A percentile compares a stretch with the other conserved stretches of the same genome.
Evolutionary conservation across 345 rosid species (phyloP).

Genomic region (Murraya koenigii): DNA sequence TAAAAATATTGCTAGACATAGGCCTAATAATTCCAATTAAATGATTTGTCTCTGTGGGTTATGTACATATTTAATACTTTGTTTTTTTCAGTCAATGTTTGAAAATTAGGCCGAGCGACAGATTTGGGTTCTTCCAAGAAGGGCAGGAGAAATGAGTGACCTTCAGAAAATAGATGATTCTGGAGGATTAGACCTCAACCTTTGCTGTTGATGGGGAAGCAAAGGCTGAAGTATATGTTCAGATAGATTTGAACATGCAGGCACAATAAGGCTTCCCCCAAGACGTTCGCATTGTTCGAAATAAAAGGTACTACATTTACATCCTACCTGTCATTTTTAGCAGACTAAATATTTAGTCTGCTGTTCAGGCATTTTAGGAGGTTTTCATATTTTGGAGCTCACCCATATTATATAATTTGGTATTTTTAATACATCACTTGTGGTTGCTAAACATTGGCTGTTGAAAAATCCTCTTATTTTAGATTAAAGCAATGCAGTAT

Average conservation of each 20-base stretch:
- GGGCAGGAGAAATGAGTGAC: constrained; percentile 13
- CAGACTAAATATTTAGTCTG: not conserved
- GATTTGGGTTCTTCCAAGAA: constrained; percentile 8
- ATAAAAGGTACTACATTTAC: constrained; percentile 20
- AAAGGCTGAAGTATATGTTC: not conserved
- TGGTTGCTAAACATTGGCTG: too few species aligned
- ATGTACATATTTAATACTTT: not conserved
- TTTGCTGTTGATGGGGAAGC: constrained; percentile 7
- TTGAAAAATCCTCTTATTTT: too few species aligned
- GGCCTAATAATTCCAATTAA: not conserved
- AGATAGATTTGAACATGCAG: constrained; percentile 7
- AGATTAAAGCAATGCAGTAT: too few species aligned
- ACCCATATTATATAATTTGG: too few species aligned
- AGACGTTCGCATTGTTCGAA: constrained; percentile 26
- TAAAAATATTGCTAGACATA: not conserved
- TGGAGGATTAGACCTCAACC: not conserved
- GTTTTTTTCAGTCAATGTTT: constrained; percentile 4
- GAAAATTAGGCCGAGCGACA: not conserved
- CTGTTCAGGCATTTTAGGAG: not conserved
- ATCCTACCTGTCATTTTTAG: not conserved
- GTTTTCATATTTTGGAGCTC: too few species aligned
- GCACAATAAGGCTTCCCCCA: not conserved
- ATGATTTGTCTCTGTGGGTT: not conserved
- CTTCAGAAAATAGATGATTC: constrained; percentile 8
- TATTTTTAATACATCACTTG: too few species aligned